Evolutionary conservation across 2,329 filamentous ascomycete species (phyloP).

Genomic region (Pestalotiopsis sp.): DNA sequence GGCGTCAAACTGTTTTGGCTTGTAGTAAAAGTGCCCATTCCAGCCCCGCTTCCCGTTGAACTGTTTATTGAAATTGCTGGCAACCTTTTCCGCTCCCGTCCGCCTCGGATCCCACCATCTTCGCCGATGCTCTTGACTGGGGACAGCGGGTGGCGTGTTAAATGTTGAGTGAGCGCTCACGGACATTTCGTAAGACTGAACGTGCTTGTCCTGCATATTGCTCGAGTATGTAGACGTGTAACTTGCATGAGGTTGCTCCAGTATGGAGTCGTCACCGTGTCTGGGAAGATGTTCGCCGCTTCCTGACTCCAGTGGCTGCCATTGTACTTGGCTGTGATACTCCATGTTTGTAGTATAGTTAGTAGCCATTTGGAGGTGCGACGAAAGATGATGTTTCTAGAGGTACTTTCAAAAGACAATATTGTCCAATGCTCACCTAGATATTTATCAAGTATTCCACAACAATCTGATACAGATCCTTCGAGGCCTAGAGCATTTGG

Average conservation of each 20-base stretch:
- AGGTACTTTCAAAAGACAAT: not conserved
- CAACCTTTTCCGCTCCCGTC: conserved; percentile 14
- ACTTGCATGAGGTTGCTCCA: not conserved
- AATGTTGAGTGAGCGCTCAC: not conserved
- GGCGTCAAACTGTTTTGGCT: conserved; percentile 7
- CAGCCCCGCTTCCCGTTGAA: conserved; percentile 19
- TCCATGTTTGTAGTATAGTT: not conserved
- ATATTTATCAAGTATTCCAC: not conserved
- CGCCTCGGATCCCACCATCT: conserved; percentile 17
- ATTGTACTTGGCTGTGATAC: not conserved
- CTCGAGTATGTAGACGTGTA: not conserved
- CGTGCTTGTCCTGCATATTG: not conserved
- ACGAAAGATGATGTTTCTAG: not conserved
- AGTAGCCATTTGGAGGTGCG: not conserved
- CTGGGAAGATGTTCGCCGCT: not conserved
- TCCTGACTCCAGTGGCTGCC: not conserved
- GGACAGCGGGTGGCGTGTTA: not conserved
- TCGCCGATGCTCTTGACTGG: not conserved
- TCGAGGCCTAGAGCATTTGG: not conserved
- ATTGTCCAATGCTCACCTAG: not conserved
- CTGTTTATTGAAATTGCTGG: conserved; percentile 16
- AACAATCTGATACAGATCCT: not conserved
- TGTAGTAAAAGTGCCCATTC: conserved; percentile 17
- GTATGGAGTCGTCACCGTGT: not conserved
- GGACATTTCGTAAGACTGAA: not conserved